These are phyloP conservation scores for Ceratocystis alfenasii DNA, from an alignment of 2,329 filamentous ascomycete species.

Conservation along the genomic window DNA sequence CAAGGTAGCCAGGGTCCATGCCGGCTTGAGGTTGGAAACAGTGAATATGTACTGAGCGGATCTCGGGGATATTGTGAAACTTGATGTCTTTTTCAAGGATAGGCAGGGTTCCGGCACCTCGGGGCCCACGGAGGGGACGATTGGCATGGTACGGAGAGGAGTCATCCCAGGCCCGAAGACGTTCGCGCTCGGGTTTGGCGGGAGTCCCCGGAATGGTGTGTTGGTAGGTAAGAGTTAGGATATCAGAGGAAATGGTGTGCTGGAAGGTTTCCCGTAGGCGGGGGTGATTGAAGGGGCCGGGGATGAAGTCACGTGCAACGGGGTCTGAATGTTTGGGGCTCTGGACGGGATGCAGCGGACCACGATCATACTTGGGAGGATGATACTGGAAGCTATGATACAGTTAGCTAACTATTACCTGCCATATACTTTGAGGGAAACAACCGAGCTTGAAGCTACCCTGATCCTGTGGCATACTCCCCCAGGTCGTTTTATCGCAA, in stretches of 20 bases:
- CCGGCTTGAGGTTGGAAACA: constrained; percentile 58
- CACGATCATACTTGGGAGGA: constrained; percentile 86
- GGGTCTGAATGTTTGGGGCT: constrained; percentile 78
- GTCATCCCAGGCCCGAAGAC: constrained; percentile 75
- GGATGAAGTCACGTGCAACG: constrained; percentile 73
- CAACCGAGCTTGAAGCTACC: neutral
- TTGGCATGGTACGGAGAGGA: constrained; percentile 92
- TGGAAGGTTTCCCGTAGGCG: constrained; percentile 85
- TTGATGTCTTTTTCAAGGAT: constrained; percentile 61
- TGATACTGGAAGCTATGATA: constrained; percentile 75
- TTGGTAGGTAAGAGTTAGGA: constrained; percentile 78
- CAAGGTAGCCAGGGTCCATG: constrained; percentile 60
- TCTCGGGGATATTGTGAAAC: constrained; percentile 74
- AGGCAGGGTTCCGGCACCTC: constrained; percentile 58
- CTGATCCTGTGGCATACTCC: neutral
- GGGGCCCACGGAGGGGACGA: constrained; percentile 68
- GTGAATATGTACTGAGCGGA: constrained; percentile 72
- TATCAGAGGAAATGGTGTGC: constrained; percentile 71
- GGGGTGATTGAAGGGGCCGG: constrained; percentile 80
- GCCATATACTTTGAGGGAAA: neutral
- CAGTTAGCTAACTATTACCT: neutral
- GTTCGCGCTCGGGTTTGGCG: constrained; percentile 42
- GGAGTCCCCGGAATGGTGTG: constrained; percentile 69
- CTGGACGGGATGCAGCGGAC: constrained; percentile 84
- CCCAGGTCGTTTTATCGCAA: neutral